Evolutionary conservation across 140 eudicot species (phyloP).

Genomic region (Erigeron philadelphicus): DNA sequence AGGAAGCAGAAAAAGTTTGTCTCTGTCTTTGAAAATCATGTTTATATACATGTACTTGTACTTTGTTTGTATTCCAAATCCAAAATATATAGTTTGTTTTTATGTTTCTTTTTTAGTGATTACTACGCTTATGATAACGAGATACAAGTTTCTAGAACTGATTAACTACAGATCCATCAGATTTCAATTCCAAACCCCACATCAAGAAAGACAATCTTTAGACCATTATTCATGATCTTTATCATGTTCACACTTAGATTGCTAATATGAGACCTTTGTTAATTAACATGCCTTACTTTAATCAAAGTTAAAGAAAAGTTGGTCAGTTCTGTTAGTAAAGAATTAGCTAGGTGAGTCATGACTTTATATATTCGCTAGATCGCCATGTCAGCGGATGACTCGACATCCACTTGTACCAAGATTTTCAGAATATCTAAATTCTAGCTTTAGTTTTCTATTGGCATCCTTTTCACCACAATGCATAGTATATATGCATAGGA

Average conservation of each 20-base stretch:
- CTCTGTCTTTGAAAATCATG: conserved; percentile 23
- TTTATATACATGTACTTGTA: conserved; percentile 27
- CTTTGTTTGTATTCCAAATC: conserved; percentile 18
- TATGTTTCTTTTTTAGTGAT: conserved; percentile 27
- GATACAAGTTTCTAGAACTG: conserved; percentile 15
- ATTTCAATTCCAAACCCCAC: conserved; percentile 23
- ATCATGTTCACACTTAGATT: conserved; percentile 29
- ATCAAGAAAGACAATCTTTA: conserved; percentile 17
- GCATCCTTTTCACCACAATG: conserved; percentile 30
- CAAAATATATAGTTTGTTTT: conserved; percentile 9
- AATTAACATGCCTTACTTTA: conserved; percentile 24
- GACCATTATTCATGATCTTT: conserved; percentile 18
- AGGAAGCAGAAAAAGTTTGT: conserved; percentile 20
- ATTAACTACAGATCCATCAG: background rate
- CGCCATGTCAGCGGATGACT: conserved; percentile 38
- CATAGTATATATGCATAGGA: conserved; percentile 33
- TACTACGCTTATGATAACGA: conserved; percentile 25
- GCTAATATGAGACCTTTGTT: conserved; percentile 11
- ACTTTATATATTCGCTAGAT: conserved; percentile 20
- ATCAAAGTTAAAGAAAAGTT: conserved; percentile 40
- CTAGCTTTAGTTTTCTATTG: conserved; percentile 33
- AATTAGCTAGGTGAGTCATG: conserved; percentile 24
- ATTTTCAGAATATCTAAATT: conserved; percentile 29
- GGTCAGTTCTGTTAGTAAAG: conserved; percentile 31
- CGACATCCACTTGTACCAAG: conserved; percentile 27